Evolutionary conservation across 1,284 basidiomycete species (phyloP).

Genomic region (Naganishia liquefaciens): DNA sequence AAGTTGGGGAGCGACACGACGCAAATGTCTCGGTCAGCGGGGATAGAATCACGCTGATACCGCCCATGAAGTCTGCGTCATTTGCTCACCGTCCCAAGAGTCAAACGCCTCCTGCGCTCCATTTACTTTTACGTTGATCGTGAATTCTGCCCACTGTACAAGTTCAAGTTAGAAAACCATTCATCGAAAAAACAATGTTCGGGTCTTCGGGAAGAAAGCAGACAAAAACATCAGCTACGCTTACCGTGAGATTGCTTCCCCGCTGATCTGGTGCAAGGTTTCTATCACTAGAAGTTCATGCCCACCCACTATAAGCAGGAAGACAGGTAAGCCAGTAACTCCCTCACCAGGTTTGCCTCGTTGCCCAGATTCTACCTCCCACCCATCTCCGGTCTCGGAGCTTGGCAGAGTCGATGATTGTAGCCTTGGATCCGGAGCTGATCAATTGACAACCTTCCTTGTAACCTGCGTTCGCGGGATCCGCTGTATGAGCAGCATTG

Average conservation of each 20-base stretch:
- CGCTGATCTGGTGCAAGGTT: not conserved
- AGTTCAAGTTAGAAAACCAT: not conserved
- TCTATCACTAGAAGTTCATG: not conserved
- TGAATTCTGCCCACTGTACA: constrained; percentile 6
- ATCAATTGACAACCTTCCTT: not conserved
- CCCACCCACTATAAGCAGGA: no score
- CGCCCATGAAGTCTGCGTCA: no score
- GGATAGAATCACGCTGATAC: no score
- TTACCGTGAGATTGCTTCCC: constrained; percentile 4
- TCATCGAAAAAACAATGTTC: not conserved
- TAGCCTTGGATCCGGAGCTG: not conserved
- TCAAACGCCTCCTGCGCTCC: not conserved
- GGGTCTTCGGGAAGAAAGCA: no score
- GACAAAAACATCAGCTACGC: not conserved
- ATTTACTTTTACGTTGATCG: not conserved
- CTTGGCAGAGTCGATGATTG: not conserved
- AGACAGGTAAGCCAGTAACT: not conserved
- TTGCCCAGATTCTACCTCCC: constrained; percentile 1
- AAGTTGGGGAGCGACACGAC: no score
- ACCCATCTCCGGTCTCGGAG: not conserved
- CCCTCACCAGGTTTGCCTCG: constrained; percentile 1
- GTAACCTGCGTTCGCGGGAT: not conserved
- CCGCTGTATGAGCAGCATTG: constrained; percentile 6
- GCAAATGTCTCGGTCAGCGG: no score
- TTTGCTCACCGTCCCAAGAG: constrained; percentile 6